These are phyloP conservation scores for Pseudocercospora pini-densiflorae DNA, from an alignment of 2,329 filamentous ascomycete genomes.

Conservation along the genomic window DNA sequence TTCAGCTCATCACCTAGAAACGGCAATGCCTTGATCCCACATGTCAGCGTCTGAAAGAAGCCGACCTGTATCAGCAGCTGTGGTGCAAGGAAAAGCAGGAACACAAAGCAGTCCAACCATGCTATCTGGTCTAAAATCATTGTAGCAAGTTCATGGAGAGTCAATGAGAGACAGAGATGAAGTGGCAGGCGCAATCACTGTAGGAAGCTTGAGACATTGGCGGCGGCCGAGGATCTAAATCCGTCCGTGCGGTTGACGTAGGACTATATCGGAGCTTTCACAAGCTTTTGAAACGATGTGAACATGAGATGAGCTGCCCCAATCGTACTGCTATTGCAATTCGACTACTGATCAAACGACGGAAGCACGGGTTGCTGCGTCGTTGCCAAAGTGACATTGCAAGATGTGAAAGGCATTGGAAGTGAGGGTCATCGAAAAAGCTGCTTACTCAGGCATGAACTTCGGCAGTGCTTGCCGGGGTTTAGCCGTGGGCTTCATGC, in stretches of 20 bases:
- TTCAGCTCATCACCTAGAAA: constrained; percentile 63
- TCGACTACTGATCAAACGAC: too few relatives aligned
- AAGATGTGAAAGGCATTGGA: neutral
- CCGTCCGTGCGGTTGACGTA: constrained; percentile 5
- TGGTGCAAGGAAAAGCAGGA: constrained; percentile 71
- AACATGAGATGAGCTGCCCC: neutral
- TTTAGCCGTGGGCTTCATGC: neutral
- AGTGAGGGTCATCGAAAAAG: neutral
- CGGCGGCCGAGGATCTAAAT: neutral
- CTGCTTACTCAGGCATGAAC: neutral
- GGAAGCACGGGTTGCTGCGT: neutral
- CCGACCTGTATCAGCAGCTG: constrained; percentile 73
- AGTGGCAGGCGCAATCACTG: neutral
- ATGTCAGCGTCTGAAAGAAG: constrained; percentile 61
- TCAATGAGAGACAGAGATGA: neutral
- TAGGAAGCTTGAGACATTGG: neutral
- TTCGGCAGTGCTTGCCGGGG: neutral
- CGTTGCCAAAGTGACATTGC: neutral
- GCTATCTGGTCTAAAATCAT: constrained; percentile 79
- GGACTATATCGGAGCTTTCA: neutral
- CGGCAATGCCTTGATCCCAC: constrained; percentile 66
- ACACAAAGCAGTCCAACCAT: constrained; percentile 75
- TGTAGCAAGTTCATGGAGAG: constrained; percentile 8
- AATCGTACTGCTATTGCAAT: too few relatives aligned
- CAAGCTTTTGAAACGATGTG: neutral